Percentiles rank a stretch among this genome's conserved stretches.
phyloP scores from a whole-genome alignment of 208 protist species.

The Leishmania arabica region DNA sequence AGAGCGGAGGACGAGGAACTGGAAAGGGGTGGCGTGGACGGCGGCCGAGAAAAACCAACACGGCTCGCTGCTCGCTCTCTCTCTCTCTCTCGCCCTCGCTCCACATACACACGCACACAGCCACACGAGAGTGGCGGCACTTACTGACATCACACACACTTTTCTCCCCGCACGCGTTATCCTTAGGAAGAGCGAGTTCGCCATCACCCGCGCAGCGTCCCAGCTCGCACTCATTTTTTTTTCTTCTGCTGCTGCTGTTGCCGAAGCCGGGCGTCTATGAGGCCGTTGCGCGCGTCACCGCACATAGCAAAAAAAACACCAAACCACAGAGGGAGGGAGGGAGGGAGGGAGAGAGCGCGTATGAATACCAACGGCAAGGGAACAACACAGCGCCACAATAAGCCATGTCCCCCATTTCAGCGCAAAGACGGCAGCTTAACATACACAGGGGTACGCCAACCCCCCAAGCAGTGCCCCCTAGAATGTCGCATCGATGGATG shows the following conservation, averaged over 20 bases:
- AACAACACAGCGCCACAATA: not conserved
- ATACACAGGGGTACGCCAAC: not conserved
- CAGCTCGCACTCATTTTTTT: not conserved
- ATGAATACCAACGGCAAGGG: not conserved
- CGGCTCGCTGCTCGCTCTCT: not conserved
- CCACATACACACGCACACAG: constrained; percentile 1
- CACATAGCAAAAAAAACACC: not conserved
- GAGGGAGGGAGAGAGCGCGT: not conserved
- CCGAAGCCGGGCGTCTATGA: not conserved
- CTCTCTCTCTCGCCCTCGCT: not conserved
- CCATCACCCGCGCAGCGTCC: not conserved
- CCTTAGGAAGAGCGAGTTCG: not conserved
- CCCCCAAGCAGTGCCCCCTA: not conserved
- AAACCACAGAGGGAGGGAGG: not conserved
- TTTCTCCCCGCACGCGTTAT: not conserved
- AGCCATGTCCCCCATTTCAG: not conserved
- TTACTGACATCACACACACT: not conserved
- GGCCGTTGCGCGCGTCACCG: not conserved
- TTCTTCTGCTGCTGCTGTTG: not conserved
- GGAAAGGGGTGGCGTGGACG: not conserved
- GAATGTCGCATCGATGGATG: not conserved
- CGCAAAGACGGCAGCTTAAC: not conserved
- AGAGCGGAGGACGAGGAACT: not conserved
- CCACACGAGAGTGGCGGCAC: not conserved
- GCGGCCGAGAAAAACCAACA: not conserved